Evolutionary conservation across 352 stramenopile species (phyloP).

Genomic region (Globisporangium uncinulatum): DNA sequence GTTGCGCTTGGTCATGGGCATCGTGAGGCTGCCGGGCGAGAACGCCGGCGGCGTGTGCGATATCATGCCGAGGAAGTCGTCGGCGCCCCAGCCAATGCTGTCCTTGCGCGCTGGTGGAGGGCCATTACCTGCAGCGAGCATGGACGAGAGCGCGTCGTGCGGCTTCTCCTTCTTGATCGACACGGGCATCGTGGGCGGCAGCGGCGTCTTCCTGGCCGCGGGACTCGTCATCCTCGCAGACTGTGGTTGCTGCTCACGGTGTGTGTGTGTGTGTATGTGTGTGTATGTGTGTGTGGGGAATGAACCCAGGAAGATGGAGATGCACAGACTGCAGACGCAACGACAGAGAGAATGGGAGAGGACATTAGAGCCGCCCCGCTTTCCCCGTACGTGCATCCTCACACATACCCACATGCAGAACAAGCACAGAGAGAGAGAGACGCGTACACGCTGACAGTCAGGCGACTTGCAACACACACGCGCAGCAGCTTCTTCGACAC

Average conservation of each 20-base stretch:
- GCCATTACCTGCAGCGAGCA: conserved; percentile 19
- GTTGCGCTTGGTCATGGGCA: conserved; percentile 83
- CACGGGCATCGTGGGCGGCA: conserved; percentile 62
- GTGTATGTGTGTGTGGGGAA: neutral
- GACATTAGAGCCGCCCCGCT: too few species aligned
- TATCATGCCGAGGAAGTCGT: conserved; percentile 87
- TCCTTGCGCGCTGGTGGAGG: conserved; percentile 55
- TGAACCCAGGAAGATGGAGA: neutral
- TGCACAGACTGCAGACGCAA: neutral
- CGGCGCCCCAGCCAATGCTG: conserved; percentile 74
- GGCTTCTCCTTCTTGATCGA: conserved; percentile 68
- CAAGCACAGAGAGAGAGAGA: too few species aligned
- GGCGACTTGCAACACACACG: too few species aligned
- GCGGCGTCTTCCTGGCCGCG: conserved; percentile 28
- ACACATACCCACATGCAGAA: too few species aligned
- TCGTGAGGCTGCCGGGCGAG: conserved; percentile 84
- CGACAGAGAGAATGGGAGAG: too few species aligned
- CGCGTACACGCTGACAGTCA: too few species aligned
- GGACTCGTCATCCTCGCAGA: conserved; percentile 16
- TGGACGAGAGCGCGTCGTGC: conserved; percentile 18
- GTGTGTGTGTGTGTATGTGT: conserved; percentile 1
- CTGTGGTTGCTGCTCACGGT: neutral
- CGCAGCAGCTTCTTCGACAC: too few species aligned
- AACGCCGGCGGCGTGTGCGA: conserved; percentile 89
- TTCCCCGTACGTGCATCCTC: too few species aligned